Conservation (phyloP, 2,329 filamentous ascomycete genomes). For the Aureobasidium sp. region DNA sequence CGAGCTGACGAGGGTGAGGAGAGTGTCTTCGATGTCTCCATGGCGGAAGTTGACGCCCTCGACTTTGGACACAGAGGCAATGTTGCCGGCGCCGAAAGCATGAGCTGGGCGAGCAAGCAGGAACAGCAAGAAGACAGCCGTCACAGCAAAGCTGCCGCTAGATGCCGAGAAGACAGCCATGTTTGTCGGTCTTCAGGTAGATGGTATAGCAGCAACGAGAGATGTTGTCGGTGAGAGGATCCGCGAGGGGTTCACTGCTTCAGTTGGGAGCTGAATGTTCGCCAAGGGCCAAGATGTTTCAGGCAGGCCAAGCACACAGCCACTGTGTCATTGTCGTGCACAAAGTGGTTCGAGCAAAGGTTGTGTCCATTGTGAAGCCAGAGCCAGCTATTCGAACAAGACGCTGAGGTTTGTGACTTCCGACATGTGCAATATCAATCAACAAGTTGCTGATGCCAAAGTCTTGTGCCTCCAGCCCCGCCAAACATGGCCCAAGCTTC, state of each 20-base stretch:
- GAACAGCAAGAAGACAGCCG: conserved; percentile 13
- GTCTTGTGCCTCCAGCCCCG: neutral
- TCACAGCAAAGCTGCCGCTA: conserved; percentile 1
- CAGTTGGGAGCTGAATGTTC: neutral
- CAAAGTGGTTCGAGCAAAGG: too few species aligned
- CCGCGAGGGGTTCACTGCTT: neutral
- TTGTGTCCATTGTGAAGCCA: neutral
- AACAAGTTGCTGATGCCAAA: neutral
- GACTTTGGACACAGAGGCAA: conserved; percentile 33
- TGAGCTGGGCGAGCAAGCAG: conserved; percentile 22
- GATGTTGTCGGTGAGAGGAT: neutral
- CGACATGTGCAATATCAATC: neutral
- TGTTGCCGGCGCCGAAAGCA: conserved; percentile 43
- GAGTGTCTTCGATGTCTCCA: conserved; percentile 46
- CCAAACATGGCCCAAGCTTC: conserved; percentile 4
- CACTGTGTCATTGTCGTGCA: neutral
- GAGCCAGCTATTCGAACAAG: neutral
- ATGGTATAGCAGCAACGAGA: neutral
- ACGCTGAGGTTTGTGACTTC: neutral
- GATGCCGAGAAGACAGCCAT: conserved; percentile 1
- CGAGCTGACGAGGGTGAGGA: conserved; percentile 21
- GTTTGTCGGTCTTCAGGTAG: neutral
- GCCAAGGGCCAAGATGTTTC: conserved; percentile 7
- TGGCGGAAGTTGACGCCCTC: conserved; percentile 45
- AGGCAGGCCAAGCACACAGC: conserved; percentile 1